These are phyloP conservation scores for Tieghemostelium lacteum DNA, from an alignment of 78 protist species.

Conservation along the genomic window DNA sequence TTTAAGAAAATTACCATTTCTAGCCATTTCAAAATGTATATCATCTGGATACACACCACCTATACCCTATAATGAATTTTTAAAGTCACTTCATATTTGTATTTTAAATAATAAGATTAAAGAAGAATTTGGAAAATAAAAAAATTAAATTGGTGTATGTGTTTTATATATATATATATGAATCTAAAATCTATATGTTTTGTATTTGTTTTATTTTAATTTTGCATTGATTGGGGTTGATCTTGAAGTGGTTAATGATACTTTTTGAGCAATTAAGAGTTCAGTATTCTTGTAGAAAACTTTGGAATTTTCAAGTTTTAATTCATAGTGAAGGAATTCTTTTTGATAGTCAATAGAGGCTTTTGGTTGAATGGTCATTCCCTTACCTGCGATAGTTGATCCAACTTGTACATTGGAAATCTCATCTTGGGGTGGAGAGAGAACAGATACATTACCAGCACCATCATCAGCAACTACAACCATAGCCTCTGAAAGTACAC, in stretches of 20 bases:
- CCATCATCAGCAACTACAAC: conserved; percentile 78
- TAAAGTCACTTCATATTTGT: too few species aligned
- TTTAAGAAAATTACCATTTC: conserved; percentile 92
- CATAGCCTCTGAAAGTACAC: conserved; percentile 81
- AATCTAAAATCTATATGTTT: too few species aligned
- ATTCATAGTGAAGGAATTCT: conserved; percentile 46
- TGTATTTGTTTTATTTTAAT: conserved; percentile 41
- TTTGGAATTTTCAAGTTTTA: conserved; percentile 8
- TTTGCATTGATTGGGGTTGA: background rate
- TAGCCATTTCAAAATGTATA: conserved; percentile 64
- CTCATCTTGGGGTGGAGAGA: background rate
- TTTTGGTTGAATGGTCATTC: conserved; percentile 43
- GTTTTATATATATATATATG: background rate
- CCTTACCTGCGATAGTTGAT: conserved; percentile 31
- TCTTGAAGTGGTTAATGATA: conserved; percentile 5
- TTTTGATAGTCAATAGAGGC: conserved; percentile 53
- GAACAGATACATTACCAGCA: conserved; percentile 20
- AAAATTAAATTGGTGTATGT: background rate
- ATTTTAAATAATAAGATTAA: too few species aligned
- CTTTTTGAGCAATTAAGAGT: conserved; percentile 1
- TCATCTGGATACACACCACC: background rate
- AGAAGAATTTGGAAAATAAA: too few species aligned
- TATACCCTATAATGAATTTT: too few species aligned
- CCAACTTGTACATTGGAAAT: conserved; percentile 3
- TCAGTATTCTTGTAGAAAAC: conserved; percentile 15